Base-by-base conservation (phyloP, 768 basidiomycete species). In the Rhizopogon rudus region DNA sequence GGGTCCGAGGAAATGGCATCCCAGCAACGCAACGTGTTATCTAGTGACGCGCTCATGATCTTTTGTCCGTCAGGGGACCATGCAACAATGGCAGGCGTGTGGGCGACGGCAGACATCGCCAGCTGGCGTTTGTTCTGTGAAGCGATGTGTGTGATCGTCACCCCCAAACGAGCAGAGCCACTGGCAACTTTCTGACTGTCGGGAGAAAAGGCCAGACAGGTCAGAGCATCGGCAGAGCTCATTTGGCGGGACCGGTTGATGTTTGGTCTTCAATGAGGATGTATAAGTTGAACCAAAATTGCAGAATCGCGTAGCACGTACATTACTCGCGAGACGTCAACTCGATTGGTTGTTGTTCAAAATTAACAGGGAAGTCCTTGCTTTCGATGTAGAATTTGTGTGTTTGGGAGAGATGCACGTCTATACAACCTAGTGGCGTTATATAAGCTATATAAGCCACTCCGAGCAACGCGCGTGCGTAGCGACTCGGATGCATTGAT, bases 11-110 rank as follows among this genome's bases (percentile, higher is more conserved):
- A 61, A 17, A 64, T 35, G 4, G 60, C 59, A 17, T 57, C 33
- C 70, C 68, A 70, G 1, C 67, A 64, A n/a, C 64, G 67, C 41
- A 70, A 35, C 1, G 63, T 66, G 1, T 63, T 58, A 48, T 70
- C 70, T 50, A 70, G 64, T 25, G 64, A 59, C 22, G 53, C 68
- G 6, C 61, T 67, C 29, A 66, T 70, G 13, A 70, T 59, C 37
- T 43, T 59, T 8, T 58, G 53, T 40, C 65, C 64, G 43, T 68
- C 55, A 16, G 68, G 68, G 0, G 70, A 66, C 60, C 66, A 67
- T 6, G 67, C 67, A 33, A 69, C 64, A 9, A 20, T 35, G 1
- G 16, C 20, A 3, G 35, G 46, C 20, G 14, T 3, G 13, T 37
- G 33, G 14, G 20, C 2, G 2, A 22, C 33, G 7, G 31, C 31